A percentile compares a stretch with the other conserved stretches of the same genome.
Conservation (phyloP, 2,329 filamentous ascomycete species). For the Penicillium sp. region DNA sequence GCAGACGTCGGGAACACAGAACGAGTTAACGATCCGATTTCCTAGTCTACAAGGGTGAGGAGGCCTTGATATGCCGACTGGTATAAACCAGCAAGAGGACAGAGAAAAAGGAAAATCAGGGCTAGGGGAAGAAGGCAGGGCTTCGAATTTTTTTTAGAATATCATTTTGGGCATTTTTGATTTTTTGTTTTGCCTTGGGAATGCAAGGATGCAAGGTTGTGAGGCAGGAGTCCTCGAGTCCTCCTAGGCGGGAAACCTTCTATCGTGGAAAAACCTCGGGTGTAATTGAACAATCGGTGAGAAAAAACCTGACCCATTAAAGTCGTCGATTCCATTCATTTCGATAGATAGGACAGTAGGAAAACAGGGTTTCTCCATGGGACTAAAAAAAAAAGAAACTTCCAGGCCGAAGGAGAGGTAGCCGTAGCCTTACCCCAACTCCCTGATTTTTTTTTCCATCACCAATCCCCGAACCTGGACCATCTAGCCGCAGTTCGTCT, state of each 20-base stretch:
- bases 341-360: conserved; percentile 29
- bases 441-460: conserved; percentile 22
- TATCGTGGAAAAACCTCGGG: conserved; percentile 11
- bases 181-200: conserved; percentile 13
- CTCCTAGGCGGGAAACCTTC: conserved; percentile 2
- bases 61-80: conserved; percentile 47
- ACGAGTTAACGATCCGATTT: conserved; percentile 19
- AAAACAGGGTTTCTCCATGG: conserved; percentile 25
- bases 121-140: neutral
- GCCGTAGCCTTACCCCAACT: conserved; percentile 15
- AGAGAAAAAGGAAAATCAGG: neutral
- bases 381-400: conserved; percentile 17
- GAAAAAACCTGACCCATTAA: conserved; percentile 23
- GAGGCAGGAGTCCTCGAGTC: neutral
- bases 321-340: conserved; percentile 32
- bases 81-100: conserved; percentile 1
- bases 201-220: conserved; percentile 3
- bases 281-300: conserved; percentile 17
- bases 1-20: conserved; percentile 24
- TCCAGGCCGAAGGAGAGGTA: conserved; percentile 17
- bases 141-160: conserved; percentile 15
- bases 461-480: conserved; percentile 27
- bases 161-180: conserved; percentile 10
- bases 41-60: conserved; percentile 38
- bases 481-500: conserved; percentile 28